Evolutionary conservation across 2,329 filamentous ascomycete species (phyloP).

Genomic region (Pyrenophora tritici-repentis): DNA sequence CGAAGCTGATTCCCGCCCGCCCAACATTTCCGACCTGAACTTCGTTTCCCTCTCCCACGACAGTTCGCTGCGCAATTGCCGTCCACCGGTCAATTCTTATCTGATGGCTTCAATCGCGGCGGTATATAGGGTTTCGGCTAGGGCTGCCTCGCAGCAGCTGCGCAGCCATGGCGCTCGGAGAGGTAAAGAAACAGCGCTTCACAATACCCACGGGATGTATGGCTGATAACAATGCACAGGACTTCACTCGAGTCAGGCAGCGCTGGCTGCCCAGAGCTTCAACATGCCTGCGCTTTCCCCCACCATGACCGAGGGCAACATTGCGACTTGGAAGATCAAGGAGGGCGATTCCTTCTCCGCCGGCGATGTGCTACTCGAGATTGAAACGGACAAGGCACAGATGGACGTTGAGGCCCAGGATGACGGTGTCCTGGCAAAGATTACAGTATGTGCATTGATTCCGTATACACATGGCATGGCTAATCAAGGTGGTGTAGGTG

Average conservation of each 20-base stretch:
- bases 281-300: slow-evolving; percentile 90
- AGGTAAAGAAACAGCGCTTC: slow-evolving; percentile 55
- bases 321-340: slow-evolving; percentile 82
- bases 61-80: slow-evolving; percentile 18
- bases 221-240: slow-evolving; percentile 53
- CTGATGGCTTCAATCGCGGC: slow-evolving; percentile 69
- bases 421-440: slow-evolving; percentile 84
- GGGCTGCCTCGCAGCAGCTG: slow-evolving; percentile 61
- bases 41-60: slow-evolving; percentile 19
- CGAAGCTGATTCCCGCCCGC: slow-evolving; percentile 31
- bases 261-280: slow-evolving; percentile 80
- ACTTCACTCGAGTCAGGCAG: slow-evolving; percentile 66
- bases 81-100: slow-evolving; percentile 29
- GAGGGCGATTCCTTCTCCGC: slow-evolving; percentile 82
- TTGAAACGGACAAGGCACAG: slow-evolving; percentile 91
- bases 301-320: slow-evolving; percentile 93
- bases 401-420: slow-evolving; percentile 96
- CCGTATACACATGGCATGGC: neutral
- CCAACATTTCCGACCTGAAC: slow-evolving; percentile 42
- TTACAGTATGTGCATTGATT: slow-evolving; percentile 56
- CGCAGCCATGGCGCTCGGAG: slow-evolving; percentile 59
- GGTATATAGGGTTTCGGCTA: slow-evolving; percentile 67
- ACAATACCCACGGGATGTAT: slow-evolving; percentile 9
- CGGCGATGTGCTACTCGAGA: slow-evolving; percentile 86
- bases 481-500: slow-evolving; percentile 47